Evolutionary conservation across 1,284 basidiomycete species (phyloP), one percentile per base, ranked within the genome.

Genomic region (Cryptococcus deneoformans): DNA sequence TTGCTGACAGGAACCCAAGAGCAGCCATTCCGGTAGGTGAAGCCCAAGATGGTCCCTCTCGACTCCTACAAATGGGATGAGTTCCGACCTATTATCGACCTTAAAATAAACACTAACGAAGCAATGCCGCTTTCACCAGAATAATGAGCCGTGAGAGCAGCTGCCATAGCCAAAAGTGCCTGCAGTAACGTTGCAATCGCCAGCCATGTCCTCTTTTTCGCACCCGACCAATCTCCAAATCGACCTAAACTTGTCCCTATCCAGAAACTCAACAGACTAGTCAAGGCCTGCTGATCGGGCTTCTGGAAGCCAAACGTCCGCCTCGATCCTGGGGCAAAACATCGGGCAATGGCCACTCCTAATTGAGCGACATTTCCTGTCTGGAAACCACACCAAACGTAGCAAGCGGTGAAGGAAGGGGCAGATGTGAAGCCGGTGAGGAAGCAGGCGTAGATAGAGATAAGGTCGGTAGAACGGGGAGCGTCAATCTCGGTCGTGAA

Each of bases 371-470:
- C 71, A 56, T 78, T 78, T 4, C 80, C 80, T 44, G 79, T 92
- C 75, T 92, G 89, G 77, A 92, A 92, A 1, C 87, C 89, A 71
- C 87, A 88, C 90, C 90, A 92, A 24, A 92, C 84, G 71, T 85
- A 92, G 59, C 88, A 82, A 8, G 90, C 87, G 48, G 87, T 85
- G 79, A 91, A 92, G 1, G 85, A 86, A 14, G 91, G 80, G 1
- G 85, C 82, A 64, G 69, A 88, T 82, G 90, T 86, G 77, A 85
- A 89, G 0, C 90, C 90, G 0, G 90, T 92, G 84, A 92, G 86
- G 77, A 92, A 90, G 76, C 89, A 91, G 71, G 85, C 91, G 7
- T 83, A 84, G 5, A 86, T 82, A 50, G 91, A 80, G 7, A 87
- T 61, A n/a, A 53, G 42, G 52, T 58, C 52, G 43, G 60, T 61